Base-by-base conservation (phyloP, 2,329 filamentous ascomycete species). In the Microthyrium microscopicum region DNA sequence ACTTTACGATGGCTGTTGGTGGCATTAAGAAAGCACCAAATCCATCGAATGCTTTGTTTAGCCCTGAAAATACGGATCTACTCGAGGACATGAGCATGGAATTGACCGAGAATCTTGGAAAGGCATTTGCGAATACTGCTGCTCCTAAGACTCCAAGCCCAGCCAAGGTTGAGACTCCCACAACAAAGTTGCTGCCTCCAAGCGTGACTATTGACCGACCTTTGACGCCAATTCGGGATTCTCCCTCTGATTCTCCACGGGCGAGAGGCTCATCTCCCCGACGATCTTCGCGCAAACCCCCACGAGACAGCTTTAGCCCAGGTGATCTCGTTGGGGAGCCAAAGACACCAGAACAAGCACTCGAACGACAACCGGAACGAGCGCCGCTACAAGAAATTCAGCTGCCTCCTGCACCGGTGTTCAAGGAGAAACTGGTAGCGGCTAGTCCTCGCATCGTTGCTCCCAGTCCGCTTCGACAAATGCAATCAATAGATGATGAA, bases 61-160 rank as follows among this genome's bases (percentile, higher is more conserved):
- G 20, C 3, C 22, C 27, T n/a, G 27, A 25, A 16, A 13, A 28
- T 31, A 13, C 27, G 5, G 21, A 36, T 5, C 13, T 13, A 13
- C 53, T 55, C 48, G 55, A 56, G 50, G 66, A 58, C 50, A 55
- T 65, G 18, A 61, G 60, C n/a, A 66, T 66, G 62, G 62, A 66
- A 33, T 53, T 65, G 20, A 65, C 62, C 1, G 56, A 56, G n/a
- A 57, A 59, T 5, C 46, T 65, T 28, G 62, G 60, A 4, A 57
- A 57, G 12, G 42, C 47, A 52, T 62, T 37, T 58, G 61, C 4
- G 62, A 62, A 37, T 61, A 57, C 43, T 41, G 39, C 41, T 20
- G 41, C 41, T 12, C 34, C 40, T n/a, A 44, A 45, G 20, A 39
- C 39, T 6, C 13, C 20, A 4, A 19, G 22, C n/a, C 29, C 21